phyloP scores from a whole-genome alignment of 2,329 filamentous ascomycete genomes.

The Neonectria ditissima region DNA sequence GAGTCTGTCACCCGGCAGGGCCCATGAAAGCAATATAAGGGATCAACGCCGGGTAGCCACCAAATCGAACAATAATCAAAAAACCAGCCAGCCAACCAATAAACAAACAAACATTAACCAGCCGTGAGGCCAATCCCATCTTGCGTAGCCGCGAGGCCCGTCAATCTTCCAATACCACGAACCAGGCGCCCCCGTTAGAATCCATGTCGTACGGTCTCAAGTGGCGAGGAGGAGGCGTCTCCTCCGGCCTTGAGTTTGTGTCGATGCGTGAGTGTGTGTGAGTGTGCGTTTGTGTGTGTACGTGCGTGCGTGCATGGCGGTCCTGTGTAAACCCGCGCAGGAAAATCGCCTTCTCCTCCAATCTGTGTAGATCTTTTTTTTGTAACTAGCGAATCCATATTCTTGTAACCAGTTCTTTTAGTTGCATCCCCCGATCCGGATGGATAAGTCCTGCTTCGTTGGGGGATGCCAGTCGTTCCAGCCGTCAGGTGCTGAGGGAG shows the following conservation, averaged over 20 bases:
- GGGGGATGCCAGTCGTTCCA: conserved; percentile 8
- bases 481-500: conserved; percentile 9
- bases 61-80: conserved; percentile 25
- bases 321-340: conserved; percentile 47
- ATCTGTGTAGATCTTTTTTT: conserved; percentile 25
- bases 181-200: conserved; percentile 35
- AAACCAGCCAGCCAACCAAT: conserved; percentile 1
- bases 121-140: conserved; percentile 47
- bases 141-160: conserved; percentile 47
- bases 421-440: conserved; percentile 21
- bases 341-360: conserved; percentile 31
- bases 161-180: conserved; percentile 45
- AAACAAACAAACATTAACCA: conserved; percentile 39
- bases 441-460: conserved; percentile 25
- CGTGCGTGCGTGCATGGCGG: conserved; percentile 33
- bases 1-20: conserved; percentile 14
- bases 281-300: conserved; percentile 15
- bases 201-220: conserved; percentile 32
- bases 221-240: conserved; percentile 27
- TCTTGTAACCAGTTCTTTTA: conserved; percentile 33
- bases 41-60: conserved; percentile 41
- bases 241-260: conserved; percentile 19
- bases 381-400: conserved; percentile 13
- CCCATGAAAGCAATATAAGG: conserved; percentile 16
- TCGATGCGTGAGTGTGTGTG: conserved; percentile 21